Percentiles rank a stretch among this genome's conserved stretches.
Conservation (phyloP, 2,329 filamentous ascomycete genomes). For the Lasiodiplodia theobromae region DNA sequence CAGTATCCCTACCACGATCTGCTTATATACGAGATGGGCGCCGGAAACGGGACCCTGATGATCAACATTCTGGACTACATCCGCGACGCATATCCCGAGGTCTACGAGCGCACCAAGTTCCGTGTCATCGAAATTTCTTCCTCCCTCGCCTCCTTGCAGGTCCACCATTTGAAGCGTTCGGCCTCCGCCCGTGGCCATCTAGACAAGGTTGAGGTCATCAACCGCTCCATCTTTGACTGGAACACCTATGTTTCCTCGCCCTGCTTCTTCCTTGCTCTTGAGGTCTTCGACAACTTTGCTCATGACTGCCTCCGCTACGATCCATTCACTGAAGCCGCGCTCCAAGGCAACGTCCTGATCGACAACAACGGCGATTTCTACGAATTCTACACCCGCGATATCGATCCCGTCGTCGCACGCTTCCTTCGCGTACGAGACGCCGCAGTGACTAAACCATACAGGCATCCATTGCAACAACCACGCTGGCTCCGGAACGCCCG, state of each 20-base stretch:
- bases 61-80: conserved; percentile 98
- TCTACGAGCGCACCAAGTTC: conserved; percentile 92
- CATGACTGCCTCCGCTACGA: conserved; percentile 96
- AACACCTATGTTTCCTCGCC: conserved; percentile 83
- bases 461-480: conserved; percentile 66
- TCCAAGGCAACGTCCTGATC: conserved; percentile 89
- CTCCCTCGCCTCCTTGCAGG: conserved; percentile 79
- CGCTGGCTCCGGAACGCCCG: conserved; percentile 67
- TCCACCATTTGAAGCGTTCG: conserved; percentile 70
- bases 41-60: conserved; percentile 97
- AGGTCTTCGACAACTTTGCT: conserved; percentile 98
- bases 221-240: conserved; percentile 96
- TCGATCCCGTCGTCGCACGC: conserved; percentile 83
- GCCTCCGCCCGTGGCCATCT: conserved; percentile 76
- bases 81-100: conserved; percentile 83
- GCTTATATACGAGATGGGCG: conserved; percentile 98
- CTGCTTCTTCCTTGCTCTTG: conserved; percentile 96
- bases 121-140: conserved; percentile 95
- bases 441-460: conserved; percentile 66
- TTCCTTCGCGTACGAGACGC: conserved; percentile 86
- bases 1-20: conserved; percentile 96
- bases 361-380: conserved; percentile 87
- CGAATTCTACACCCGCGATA: conserved; percentile 83
- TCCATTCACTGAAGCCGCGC: conserved; percentile 75
- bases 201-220: conserved; percentile 91